phyloP scores from a whole-genome alignment of 2,329 filamentous ascomycete species.

The Davidsoniella virescens region DNA sequence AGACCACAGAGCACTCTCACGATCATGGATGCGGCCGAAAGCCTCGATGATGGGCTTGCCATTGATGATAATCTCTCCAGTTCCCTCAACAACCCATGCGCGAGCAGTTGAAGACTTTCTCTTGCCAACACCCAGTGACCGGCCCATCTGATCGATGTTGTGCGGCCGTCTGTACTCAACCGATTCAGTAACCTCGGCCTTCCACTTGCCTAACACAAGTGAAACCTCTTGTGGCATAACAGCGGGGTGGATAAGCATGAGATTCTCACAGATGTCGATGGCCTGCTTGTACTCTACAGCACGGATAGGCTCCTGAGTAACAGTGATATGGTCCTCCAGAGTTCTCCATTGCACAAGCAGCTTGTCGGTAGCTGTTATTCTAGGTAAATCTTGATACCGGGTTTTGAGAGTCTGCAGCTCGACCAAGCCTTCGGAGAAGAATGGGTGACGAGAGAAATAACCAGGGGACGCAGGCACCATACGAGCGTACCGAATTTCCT shows the following conservation, averaged over 20 bases:
- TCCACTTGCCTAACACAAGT: constrained; percentile 12
- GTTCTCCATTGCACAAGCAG: constrained; percentile 69
- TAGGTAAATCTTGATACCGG: constrained; percentile 59
- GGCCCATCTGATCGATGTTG: constrained; percentile 58
- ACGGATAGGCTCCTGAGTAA: constrained; percentile 56
- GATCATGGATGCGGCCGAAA: constrained; percentile 80
- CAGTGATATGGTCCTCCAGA: constrained; percentile 56
- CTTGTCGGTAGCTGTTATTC: background rate
- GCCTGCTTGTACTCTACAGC: constrained; percentile 65
- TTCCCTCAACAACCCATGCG: constrained; percentile 82
- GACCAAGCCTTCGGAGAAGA: constrained; percentile 74
- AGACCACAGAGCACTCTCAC: constrained; percentile 87
- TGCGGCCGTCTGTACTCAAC: constrained; percentile 10
- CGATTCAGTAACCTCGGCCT: constrained; percentile 11
- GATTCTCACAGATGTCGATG: constrained; percentile 55
- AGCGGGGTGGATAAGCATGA: constrained; percentile 69
- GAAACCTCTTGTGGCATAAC: constrained; percentile 12
- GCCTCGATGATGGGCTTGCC: constrained; percentile 67
- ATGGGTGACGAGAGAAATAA: constrained; percentile 81
- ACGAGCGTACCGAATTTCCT: constrained; percentile 39
- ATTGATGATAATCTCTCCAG: constrained; percentile 79
- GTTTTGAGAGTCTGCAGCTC: constrained; percentile 54
- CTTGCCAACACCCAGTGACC: constrained; percentile 64
- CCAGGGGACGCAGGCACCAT: constrained; percentile 71
- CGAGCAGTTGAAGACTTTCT: constrained; percentile 77